A percentile compares a stretch with the other conserved stretches of the same genome.
Evolutionary conservation across 176 grass and related monocot species (phyloP).

Genomic region (Calamus simplicifolius): DNA sequence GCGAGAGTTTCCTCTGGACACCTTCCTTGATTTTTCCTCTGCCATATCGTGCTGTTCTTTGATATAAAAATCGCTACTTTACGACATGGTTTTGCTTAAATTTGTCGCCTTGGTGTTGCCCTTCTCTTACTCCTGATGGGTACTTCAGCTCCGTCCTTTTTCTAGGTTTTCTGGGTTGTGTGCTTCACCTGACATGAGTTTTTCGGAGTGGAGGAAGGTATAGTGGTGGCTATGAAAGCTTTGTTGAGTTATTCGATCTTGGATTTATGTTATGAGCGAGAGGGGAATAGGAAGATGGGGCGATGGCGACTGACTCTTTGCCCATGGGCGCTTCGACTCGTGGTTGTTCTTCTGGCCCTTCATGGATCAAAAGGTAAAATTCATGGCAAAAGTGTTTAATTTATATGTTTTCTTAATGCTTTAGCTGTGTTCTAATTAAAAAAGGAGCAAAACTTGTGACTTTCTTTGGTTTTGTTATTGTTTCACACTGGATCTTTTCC

Average conservation of each 20-base stretch:
- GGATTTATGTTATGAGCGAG: not conserved
- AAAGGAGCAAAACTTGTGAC: not conserved
- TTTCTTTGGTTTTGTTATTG: no score
- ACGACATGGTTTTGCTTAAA: conserved; percentile 23
- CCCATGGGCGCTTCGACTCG: not conserved
- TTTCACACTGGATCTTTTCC: no score
- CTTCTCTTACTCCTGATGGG: conserved; percentile 13
- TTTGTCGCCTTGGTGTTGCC: conserved; percentile 16
- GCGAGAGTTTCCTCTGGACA: no score
- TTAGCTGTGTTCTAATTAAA: not conserved
- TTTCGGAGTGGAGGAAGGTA: conserved; percentile 6
- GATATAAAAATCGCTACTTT: not conserved
- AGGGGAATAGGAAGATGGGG: not conserved
- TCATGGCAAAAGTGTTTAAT: not conserved
- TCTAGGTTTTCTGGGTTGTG: conserved; percentile 1
- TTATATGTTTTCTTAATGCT: not conserved
- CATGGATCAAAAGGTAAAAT: not conserved
- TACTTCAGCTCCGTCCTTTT: conserved; percentile 12
- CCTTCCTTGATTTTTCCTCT: not conserved
- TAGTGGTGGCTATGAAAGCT: not conserved
- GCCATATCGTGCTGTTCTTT: not conserved
- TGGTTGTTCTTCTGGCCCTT: not conserved
- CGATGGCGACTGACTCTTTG: not conserved
- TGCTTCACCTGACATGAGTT: no score
- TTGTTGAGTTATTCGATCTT: not conserved